These are phyloP conservation scores for Cystofilobasidium bisporidii DNA, from an alignment of 768 basidiomycete genomes.

Conservation along the genomic window DNA sequence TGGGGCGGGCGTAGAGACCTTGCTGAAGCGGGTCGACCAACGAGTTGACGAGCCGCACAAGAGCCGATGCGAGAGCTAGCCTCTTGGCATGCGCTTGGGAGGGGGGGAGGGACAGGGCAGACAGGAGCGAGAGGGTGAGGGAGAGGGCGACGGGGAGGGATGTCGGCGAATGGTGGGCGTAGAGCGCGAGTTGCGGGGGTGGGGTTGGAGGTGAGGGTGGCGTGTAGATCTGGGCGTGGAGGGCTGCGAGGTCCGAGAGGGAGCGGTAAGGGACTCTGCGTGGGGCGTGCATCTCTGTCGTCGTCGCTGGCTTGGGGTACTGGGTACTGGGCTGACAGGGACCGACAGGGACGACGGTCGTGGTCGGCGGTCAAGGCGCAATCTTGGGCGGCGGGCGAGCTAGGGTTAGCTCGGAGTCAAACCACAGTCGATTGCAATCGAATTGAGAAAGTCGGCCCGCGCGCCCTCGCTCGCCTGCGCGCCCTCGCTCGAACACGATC, in stretches of 20 bases:
- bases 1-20: slow-evolving; percentile 80
- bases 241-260: not conserved
- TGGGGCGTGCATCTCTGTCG: slow-evolving; percentile 4
- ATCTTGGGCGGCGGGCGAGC: no score
- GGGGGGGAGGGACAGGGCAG: slow-evolving; percentile 30
- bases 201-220: not conserved
- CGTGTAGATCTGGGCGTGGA: not conserved
- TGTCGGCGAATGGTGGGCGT: slow-evolving; percentile 13
- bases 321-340: no score
- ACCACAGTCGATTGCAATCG: no score
- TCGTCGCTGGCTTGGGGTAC: no score
- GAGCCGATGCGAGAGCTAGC: slow-evolving; percentile 66
- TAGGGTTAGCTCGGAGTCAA: no score
- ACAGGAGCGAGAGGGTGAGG: slow-evolving; percentile 36
- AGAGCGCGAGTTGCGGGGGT: not conserved
- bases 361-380: no score
- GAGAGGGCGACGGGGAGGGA: slow-evolving; percentile 38
- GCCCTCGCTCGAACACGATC: no score
- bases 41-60: slow-evolving; percentile 86
- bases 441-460: no score
- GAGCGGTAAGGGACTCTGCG: slow-evolving; percentile 1
- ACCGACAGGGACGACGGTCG: no score
- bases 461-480: no score
- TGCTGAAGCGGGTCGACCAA: slow-evolving; percentile 88
- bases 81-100: slow-evolving; percentile 45